Base-by-base conservation (phyloP, 2,329 filamentous ascomycete species). In the Colletotrichum cuscutae region DNA sequence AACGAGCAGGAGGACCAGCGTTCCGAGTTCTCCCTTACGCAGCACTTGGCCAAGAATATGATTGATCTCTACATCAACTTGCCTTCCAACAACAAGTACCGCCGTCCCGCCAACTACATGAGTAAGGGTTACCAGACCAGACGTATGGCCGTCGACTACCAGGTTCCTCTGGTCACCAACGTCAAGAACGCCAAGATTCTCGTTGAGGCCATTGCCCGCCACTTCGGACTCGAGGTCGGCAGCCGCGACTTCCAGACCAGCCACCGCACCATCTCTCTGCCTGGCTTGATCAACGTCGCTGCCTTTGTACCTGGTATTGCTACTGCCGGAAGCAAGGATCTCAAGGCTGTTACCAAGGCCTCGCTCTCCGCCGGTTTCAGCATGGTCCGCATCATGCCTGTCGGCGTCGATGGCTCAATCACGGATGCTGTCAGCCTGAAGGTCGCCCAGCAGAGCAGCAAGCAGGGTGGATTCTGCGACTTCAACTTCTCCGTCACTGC, bases 31-130 rank as follows among this genome's bases (percentile, higher is more conserved):
- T 99, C 97, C 9, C 89, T 99, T 74, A 98, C 95, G 1, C 95
- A 98, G 85, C 96, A 98, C 86, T 86, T 99, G 84, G 94, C 96
- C 71, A 98, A 98, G 86, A 98, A 98, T 86, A 92, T 97, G 83
- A 99, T 99, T 79, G 96, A 98, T 82, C 86, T 99, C 73, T 99
- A 99, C 87, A 98, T 99, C 91, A 99, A 99, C 84, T 84, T 99
- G 84, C 97, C 97, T n/a, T 98, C 97, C 13, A 98, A 91, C 90
- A 99, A 99, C 87, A 94, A 95, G 83, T 99, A 97, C 89, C 91
- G 97, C 78, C 92, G 97, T 77, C 97, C 97, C 37, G 97, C 97
- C 78, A 99, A 95, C 87, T 99, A 98, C 85, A 97, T 99, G 93
- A 97, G 94, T 84, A 97, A 97, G 86, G 97, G 97, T 73, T 99